Base-by-base conservation (phyloP, 306 rosid species). In the Prunus dulcis region DNA sequence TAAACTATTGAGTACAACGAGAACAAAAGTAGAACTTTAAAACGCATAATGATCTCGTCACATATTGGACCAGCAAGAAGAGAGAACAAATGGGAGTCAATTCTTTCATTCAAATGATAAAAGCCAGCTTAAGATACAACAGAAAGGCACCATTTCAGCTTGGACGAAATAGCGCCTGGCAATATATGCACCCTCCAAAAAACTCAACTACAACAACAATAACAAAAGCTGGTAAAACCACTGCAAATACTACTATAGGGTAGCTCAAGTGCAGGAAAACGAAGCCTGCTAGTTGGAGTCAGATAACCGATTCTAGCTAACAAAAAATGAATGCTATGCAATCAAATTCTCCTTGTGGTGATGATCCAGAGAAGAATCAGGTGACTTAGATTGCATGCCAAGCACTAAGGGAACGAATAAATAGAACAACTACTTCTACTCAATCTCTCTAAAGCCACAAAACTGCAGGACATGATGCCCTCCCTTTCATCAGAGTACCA, bases 401-500 rank as follows among this genome's bases (percentile, higher is more conserved):
- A 77, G 70, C 71, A 77, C 75, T 77, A 61, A 69, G 22, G 65
- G 76, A 43, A 71, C 41, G 78, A 81, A 82, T 80, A 60, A 82
- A 84, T 79, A 67, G 25, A 79, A 85, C 74, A 22, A 43, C 85
- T 82, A 85, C 73, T 69, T 71, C 90, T 91, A 87, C 75, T 77
- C 78, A 67, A 66, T 73, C 83, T 83, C 93, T 84, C 76, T 58
- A 73, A 83, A 41, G 84, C 91, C 90, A 78, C 98, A 91, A 93
- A 93, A 91, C 87, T 91, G 91, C 76, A 83, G 86, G 84, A 74
- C 8, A 53, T 49, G 55, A 43, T 30, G 69, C 75, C 62, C 61
- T 20, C 41, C 41, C 41, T 6, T 38, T 38, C 85, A 88, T 90
- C 86, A 95, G 67, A 95, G 97, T 78, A 95, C 93, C 81, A 92